phyloP scores from a whole-genome alignment of 2,329 filamentous ascomycete genomes.

The Venturia nashicola region DNA sequence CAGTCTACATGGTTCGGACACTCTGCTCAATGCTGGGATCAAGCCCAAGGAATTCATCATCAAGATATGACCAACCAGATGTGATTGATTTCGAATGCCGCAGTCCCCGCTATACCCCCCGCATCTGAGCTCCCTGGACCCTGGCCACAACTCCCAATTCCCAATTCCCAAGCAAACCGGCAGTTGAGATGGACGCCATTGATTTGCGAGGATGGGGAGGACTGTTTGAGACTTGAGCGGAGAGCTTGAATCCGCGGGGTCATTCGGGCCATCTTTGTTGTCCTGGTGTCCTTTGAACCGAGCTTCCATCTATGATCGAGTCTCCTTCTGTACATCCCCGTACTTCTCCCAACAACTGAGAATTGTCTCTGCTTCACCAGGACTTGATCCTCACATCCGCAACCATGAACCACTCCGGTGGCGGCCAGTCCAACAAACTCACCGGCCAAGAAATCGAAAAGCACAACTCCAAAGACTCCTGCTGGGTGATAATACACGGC shows the following conservation, averaged over 20 bases:
- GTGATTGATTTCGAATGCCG: neutral
- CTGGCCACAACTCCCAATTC: too few relatives aligned
- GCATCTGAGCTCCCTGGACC: neutral
- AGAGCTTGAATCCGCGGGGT: neutral
- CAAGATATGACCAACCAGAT: neutral
- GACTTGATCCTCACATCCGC: neutral
- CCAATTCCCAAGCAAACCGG: neutral
- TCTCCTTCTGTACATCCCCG: neutral
- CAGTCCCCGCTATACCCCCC: neutral
- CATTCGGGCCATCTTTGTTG: neutral
- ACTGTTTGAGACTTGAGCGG: neutral
- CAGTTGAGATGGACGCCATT: neutral
- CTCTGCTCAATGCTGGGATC: neutral
- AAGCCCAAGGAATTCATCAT: neutral
- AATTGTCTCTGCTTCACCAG: neutral
- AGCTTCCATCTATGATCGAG: neutral
- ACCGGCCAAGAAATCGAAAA: conserved; percentile 49
- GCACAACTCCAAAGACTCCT: conserved; percentile 72
- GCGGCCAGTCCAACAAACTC: conserved; percentile 19
- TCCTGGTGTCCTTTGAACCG: neutral
- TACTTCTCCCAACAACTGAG: too few relatives aligned
- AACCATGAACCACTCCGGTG: conserved; percentile 1
- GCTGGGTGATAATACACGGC: conserved; percentile 85
- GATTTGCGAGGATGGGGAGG: neutral
- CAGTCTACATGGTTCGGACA: neutral